phyloP scores from a whole-genome alignment of 768 basidiomycete genomes.

The Boletus vermiculosoides region DNA sequence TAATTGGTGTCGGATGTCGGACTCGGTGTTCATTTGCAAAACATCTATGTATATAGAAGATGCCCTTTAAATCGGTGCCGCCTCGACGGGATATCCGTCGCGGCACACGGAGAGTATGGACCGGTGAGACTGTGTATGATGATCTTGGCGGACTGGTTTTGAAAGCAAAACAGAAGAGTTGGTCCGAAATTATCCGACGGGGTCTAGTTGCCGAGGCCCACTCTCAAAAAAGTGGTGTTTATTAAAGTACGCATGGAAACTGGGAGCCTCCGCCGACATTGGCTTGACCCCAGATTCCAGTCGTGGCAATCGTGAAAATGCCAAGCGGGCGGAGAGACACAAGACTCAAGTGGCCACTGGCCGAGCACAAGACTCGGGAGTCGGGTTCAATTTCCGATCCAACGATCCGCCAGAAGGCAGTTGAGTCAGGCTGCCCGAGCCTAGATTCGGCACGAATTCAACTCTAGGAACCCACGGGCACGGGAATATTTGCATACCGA shows the following conservation, averaged over 20 bases:
- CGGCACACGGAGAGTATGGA: background rate
- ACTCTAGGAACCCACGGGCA: background rate
- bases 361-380: background rate
- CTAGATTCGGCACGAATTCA: conserved; percentile 5
- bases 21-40: background rate
- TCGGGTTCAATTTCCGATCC: conserved; percentile 9
- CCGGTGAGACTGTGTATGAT: background rate
- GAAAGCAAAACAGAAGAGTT: conserved; percentile 9
- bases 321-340: background rate
- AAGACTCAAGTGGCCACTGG: background rate
- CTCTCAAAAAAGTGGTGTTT: background rate
- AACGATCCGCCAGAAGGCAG: conserved; percentile 16
- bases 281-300: background rate
- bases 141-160: background rate
- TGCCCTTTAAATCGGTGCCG: background rate
- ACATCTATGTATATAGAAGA: background rate
- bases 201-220: background rate
- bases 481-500: background rate
- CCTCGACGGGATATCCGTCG: background rate
- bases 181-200: background rate
- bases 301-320: background rate
- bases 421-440: background rate
- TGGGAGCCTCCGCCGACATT: background rate
- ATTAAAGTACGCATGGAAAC: background rate
- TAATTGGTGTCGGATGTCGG: background rate